phyloP scores from a whole-genome alignment of 306 rosid species.

The Herpetospermum pedunculosum region DNA sequence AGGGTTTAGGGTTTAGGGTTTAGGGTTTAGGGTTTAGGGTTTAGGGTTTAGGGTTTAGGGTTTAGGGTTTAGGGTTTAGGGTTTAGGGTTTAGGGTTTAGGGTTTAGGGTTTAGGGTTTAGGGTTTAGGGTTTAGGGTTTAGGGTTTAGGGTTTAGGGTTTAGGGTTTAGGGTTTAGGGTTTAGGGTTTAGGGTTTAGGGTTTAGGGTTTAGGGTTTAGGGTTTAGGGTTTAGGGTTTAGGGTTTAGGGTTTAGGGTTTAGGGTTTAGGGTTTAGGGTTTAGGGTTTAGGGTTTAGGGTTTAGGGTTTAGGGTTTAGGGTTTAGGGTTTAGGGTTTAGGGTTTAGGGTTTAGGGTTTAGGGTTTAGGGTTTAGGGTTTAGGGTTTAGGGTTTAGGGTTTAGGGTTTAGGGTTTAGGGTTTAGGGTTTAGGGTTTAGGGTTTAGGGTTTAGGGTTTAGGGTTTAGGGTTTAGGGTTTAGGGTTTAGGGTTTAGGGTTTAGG shows the following conservation, averaged over 20 bases:
- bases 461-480: neutral
- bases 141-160: neutral
- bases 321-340: neutral
- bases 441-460: neutral
- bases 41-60: neutral
- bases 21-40: neutral
- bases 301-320: neutral
- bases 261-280: conserved; percentile 1
- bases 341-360: neutral
- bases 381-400: neutral
- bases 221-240: neutral
- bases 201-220: neutral
- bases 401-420: neutral
- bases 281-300: conserved; percentile 1
- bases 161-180: neutral
- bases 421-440: too few species aligned
- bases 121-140: neutral
- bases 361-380: neutral
- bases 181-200: neutral
- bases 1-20: neutral
- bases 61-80: neutral
- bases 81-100: neutral
- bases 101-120: neutral
- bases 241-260: conserved; percentile 1
- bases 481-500: neutral